Percentiles rank a stretch among this genome's conserved stretches.
phyloP scores from a whole-genome alignment of 2,329 filamentous ascomycete species.

The Fusarium burgessii region DNA sequence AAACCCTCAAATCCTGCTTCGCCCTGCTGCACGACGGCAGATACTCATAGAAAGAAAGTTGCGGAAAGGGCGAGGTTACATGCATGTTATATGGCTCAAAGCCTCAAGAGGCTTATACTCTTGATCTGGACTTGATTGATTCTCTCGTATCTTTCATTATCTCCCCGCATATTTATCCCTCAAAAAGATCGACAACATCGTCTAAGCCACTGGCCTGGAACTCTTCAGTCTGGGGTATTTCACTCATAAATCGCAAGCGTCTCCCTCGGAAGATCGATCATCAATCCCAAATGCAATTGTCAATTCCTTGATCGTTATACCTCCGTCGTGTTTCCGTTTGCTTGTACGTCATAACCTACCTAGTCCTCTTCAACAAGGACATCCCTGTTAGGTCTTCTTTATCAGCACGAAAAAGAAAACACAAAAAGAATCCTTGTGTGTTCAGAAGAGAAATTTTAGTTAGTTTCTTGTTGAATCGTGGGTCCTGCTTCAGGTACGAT shows the following conservation, averaged over 20 bases:
- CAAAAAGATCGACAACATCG: constrained; percentile 10
- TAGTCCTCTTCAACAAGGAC: constrained; percentile 13
- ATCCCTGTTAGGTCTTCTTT: constrained; percentile 18
- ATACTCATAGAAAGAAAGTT: not conserved
- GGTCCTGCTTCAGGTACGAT: constrained; percentile 13
- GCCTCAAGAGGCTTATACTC: not conserved
- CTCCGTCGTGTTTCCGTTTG: constrained; percentile 16
- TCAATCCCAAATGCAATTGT: not conserved
- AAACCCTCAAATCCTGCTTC: constrained; percentile 5
- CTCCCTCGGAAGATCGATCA: constrained; percentile 4
- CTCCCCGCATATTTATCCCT: constrained; percentile 6
- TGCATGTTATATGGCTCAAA: not conserved
- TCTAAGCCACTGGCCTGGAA: constrained; percentile 11
- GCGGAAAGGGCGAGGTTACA: not conserved
- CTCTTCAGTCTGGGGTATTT: not conserved
- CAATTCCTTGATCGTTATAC: constrained; percentile 3
- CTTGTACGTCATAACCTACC: constrained; percentile 27
- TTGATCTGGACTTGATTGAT: constrained; percentile 3
- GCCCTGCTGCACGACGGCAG: constrained; percentile 2
- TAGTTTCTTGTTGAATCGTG: constrained; percentile 13
- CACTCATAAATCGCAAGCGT: constrained; percentile 11
- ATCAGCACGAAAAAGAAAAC: not conserved
- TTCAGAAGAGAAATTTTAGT: not conserved
- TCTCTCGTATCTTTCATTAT: not conserved
- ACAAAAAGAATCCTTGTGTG: not conserved